Evolutionary conservation across 2,329 filamentous ascomycete species (phyloP).

Genomic region (Monosporascus ibericus): DNA sequence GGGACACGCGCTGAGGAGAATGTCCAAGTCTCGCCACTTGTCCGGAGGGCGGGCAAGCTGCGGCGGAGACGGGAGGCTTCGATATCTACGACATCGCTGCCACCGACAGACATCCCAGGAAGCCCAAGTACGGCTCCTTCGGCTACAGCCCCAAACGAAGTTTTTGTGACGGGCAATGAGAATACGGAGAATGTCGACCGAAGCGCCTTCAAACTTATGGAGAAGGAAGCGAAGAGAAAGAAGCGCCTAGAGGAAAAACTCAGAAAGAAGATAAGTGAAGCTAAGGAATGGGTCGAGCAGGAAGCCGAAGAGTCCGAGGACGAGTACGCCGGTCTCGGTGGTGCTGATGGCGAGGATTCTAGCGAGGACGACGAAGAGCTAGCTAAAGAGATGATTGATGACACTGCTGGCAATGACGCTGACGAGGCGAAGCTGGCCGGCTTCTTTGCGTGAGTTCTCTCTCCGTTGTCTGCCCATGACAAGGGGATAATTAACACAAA

Average conservation of each 20-base stretch:
- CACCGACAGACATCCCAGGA: slow-evolving; percentile 36
- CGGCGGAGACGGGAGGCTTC: slow-evolving; percentile 16
- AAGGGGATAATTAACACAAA: slow-evolving; percentile 1
- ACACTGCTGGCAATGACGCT: slow-evolving; percentile 67
- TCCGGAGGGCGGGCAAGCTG: slow-evolving; percentile 53
- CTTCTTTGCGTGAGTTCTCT: slow-evolving; percentile 71
- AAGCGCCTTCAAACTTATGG: slow-evolving; percentile 65
- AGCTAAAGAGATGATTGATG: slow-evolving; percentile 84
- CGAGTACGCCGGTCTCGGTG: slow-evolving; percentile 91
- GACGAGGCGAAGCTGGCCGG: slow-evolving; percentile 80
- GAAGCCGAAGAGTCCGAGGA: slow-evolving; percentile 97
- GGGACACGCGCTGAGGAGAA: slow-evolving; percentile 30
- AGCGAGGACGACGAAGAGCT: slow-evolving; percentile 64
- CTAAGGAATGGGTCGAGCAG: slow-evolving; percentile 82
- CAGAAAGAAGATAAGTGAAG: slow-evolving; percentile 81
- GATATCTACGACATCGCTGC: slow-evolving; percentile 23
- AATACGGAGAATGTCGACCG: slow-evolving; percentile 6
- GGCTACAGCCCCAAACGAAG: slow-evolving; percentile 38
- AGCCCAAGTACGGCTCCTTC: slow-evolving; percentile 24
- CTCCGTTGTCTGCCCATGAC: not conserved
- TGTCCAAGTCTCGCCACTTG: slow-evolving; percentile 58
- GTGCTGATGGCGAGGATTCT: slow-evolving; percentile 79
- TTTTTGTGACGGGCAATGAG: slow-evolving; percentile 18
- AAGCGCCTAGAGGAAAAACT: slow-evolving; percentile 51
- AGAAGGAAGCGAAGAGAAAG: slow-evolving; percentile 55